Conservation (phyloP, 345 rosid species). For the Xanthoceras sorbifolium region DNA sequence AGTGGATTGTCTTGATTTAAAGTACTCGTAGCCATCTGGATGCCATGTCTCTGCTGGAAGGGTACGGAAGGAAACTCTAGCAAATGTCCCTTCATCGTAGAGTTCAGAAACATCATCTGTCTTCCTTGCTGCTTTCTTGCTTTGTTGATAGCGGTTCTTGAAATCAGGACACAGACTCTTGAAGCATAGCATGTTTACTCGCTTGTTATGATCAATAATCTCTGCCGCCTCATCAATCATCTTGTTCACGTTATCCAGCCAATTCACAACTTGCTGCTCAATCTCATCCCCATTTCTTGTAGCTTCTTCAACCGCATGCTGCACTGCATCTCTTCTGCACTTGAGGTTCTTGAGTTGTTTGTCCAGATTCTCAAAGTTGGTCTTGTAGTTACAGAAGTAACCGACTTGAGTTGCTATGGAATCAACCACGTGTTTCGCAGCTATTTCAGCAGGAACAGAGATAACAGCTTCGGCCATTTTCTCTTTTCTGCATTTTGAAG, state of each 20-base stretch:
- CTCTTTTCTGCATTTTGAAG: too few species aligned
- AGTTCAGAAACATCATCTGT: neutral
- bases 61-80: too few species aligned
- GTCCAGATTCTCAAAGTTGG: constrained; percentile 20
- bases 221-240: neutral
- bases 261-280: neutral
- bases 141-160: constrained; percentile 3
- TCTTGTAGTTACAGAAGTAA: constrained; percentile 11
- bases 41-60: too few species aligned
- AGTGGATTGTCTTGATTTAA: too few species aligned
- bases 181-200: neutral
- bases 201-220: neutral
- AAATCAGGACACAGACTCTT: neutral
- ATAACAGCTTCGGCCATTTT: neutral
- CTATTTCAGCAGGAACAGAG: neutral
- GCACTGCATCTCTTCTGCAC: neutral
- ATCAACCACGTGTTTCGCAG: neutral
- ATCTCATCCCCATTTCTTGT: constrained; percentile 6
- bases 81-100: neutral
- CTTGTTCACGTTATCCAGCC: constrained; percentile 8
- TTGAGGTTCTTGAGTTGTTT: constrained; percentile 2
- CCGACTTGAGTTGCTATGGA: neutral
- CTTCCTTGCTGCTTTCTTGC: constrained; percentile 1
- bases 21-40: too few species aligned
- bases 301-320: constrained; percentile 3